Conservation (phyloP, 345 rosid genomes). For the Erysimum cheiranthoides region DNA sequence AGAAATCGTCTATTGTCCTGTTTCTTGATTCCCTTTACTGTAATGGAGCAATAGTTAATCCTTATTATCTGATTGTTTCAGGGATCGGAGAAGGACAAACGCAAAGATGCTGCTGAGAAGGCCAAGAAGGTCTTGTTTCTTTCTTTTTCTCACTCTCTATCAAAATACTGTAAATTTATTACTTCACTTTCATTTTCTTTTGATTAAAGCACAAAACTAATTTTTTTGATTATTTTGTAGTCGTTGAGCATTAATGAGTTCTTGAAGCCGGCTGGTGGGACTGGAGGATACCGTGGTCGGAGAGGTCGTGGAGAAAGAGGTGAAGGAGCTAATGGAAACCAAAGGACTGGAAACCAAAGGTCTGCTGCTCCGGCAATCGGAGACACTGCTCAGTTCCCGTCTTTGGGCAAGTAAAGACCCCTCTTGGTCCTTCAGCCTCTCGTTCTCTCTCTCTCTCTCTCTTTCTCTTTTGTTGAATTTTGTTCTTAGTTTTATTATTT, state of each 20-base stretch:
- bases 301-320: constrained; percentile 39
- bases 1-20: not conserved
- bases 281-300: constrained; percentile 44
- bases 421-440: constrained; percentile 20
- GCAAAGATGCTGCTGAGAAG: constrained; percentile 64
- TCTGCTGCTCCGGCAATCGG: constrained; percentile 44
- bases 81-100: constrained; percentile 77
- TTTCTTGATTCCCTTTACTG: not conserved
- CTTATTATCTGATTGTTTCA: constrained; percentile 16
- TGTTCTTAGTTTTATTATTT: constrained; percentile 35
- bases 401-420: constrained; percentile 41
- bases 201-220: not conserved
- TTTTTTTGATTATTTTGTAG: constrained; percentile 35
- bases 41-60: constrained; percentile 3
- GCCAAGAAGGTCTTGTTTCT: constrained; percentile 58
- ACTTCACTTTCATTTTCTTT: not conserved
- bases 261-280: constrained; percentile 41
- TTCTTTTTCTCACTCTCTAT: not conserved
- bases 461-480: constrained; percentile 34
- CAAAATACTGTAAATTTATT: not conserved
- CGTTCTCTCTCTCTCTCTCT: not conserved
- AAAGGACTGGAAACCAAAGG: constrained; percentile 1
- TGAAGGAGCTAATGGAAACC: constrained; percentile 25
- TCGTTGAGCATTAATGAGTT: constrained; percentile 45
- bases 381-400: constrained; percentile 43